phyloP scores from a whole-genome alignment of 2,329 filamentous ascomycete species.

The Cordyceps fumosorosea region DNA sequence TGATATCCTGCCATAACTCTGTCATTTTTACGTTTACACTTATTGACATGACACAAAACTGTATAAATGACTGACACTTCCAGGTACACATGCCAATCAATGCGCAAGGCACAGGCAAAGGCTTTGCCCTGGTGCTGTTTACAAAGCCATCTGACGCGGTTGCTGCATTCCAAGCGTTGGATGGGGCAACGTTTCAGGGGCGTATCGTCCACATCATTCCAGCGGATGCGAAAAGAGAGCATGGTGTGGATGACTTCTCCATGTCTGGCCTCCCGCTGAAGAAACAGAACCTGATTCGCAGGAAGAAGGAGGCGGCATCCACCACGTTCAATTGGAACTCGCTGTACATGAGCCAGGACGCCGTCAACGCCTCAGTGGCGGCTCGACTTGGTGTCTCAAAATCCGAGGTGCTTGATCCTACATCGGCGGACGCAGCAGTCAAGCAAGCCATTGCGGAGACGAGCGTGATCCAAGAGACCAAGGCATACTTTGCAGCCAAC shows the following conservation, averaged over 20 bases:
- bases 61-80: conserved; percentile 23
- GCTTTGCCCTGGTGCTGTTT: conserved; percentile 84
- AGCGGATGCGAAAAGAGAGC: conserved; percentile 72
- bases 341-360: conserved; percentile 97
- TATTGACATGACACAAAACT: conserved; percentile 13
- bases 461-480: conserved; percentile 91
- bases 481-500: conserved; percentile 79
- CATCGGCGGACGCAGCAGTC: conserved; percentile 85
- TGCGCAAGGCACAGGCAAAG: conserved; percentile 69
- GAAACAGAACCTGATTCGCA: conserved; percentile 85
- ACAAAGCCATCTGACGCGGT: conserved; percentile 64
- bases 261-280: conserved; percentile 89
- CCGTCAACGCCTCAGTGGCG: conserved; percentile 85
- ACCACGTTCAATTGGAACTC: conserved; percentile 95
- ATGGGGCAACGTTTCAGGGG: conserved; percentile 86
- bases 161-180: conserved; percentile 69
- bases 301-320: conserved; percentile 71
- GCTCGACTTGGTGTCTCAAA: conserved; percentile 84
- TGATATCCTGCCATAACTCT: conserved; percentile 45
- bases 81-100: conserved; percentile 84
- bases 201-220: conserved; percentile 87
- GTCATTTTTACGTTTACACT: conserved; percentile 17
- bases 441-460: conserved; percentile 97
- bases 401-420: conserved; percentile 88
- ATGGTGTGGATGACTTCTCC: conserved; percentile 78